phyloP scores from a whole-genome alignment of 225 moss, liverwort and hornwort genomes.

The Bryum argenteum region DNA sequence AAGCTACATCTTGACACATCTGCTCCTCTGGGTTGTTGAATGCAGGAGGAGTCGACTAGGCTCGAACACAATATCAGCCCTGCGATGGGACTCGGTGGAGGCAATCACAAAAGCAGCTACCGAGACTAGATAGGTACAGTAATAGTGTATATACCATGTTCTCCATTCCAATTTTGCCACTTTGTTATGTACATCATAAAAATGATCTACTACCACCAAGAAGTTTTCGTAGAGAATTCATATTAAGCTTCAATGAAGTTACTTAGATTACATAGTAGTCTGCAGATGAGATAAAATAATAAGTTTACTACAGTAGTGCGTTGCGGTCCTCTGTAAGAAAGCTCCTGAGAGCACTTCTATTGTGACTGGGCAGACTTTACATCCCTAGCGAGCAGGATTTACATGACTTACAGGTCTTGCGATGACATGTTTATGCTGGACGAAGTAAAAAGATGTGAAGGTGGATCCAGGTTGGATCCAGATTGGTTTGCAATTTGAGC shows the following conservation, averaged over 20 bases:
- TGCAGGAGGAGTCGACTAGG: slow-evolving; percentile 46
- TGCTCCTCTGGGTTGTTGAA: slow-evolving; percentile 7
- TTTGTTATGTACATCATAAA: slow-evolving; percentile 12
- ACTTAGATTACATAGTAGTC: background rate
- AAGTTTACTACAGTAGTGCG: background rate
- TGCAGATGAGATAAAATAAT: background rate
- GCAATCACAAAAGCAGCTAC: slow-evolving; percentile 20
- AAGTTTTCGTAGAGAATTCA: background rate
- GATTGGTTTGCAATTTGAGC: no score
- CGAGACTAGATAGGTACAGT: slow-evolving; percentile 28
- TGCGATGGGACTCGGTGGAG: slow-evolving; percentile 36
- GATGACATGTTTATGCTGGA: no score
- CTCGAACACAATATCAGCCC: slow-evolving; percentile 24
- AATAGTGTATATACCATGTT: background rate
- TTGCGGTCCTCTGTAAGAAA: background rate
- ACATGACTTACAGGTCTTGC: background rate
- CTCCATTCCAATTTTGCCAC: background rate
- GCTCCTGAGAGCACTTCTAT: background rate
- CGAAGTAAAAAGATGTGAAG: no score
- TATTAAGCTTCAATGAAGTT: background rate
- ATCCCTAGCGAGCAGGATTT: background rate
- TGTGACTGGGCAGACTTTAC: background rate
- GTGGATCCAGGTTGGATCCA: no score
- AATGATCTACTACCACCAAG: background rate
- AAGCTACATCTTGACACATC: background rate